Base-by-base conservation (phyloP, 805 yeast genomes). In the Saccharomycopsis capsularis region DNA sequence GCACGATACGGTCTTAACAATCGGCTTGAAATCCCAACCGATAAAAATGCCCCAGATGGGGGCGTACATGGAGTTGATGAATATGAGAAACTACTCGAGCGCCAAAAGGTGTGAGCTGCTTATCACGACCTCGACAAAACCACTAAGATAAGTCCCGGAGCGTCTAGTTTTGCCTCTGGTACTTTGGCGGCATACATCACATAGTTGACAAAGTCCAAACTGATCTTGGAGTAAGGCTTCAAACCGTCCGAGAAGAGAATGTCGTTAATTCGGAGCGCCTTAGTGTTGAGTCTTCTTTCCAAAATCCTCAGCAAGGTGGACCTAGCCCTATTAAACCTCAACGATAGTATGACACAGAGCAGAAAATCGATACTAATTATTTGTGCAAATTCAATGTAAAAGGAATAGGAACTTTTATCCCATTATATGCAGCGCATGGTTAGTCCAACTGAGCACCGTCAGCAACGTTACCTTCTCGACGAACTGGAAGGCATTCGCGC, bases 31-130 rank as follows among this genome's bases (percentile, higher is more conserved):
- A 25, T 80, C 79, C 99, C 99, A 93, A 67, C 93, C 99, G 74
- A 79, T 78, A 44, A 75, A 74, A 11, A 91, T 64, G 63, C 93
- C 99, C 99, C 99, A 93, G 48, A 78, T 67, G 52, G 87, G 85
- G 15, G 95, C 75, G 63, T 85, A 93, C 0, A 78, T 58, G 0
- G 98, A 84, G 61, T 85, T 88, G 37, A 85, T 58, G 1, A 81
- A 59, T 51, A 74, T 79, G 57, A 68, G 67, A 56, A 67, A 51
- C 15, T 62, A 57, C 62, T 68, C 66, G 2, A 65, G 35, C 9
- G 34, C 40, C 2, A 24, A 56, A 42, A 37, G 53, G 6, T 47
- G 50, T 21, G 25, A 51, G 55, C 55, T 38, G 3, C 22, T 22
- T 4, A 35, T 6, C 80, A 75, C 0, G 99, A 99, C 6, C 80